Conservation (phyloP, 139 green algal genomes). For the Raphidocelis subcapitata region DNA sequence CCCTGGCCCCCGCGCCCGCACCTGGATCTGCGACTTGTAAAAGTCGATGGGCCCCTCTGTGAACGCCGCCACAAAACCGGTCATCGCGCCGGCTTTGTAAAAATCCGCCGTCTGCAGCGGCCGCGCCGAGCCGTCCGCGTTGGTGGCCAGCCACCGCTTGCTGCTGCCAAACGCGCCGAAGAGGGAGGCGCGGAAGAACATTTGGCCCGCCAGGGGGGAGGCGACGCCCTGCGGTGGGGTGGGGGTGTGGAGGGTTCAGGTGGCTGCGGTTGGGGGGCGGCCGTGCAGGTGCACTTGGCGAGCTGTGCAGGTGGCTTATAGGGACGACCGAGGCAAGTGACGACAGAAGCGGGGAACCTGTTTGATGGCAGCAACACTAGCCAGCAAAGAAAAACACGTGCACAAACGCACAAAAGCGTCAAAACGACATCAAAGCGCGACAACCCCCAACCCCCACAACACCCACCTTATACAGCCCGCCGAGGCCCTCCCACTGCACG, state of each 20-base stretch:
- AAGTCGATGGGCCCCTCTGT: slow-evolving; percentile 94
- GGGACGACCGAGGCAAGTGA: too few species aligned
- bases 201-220: slow-evolving; percentile 90
- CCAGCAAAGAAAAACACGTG: too few species aligned
- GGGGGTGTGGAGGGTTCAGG: too few species aligned
- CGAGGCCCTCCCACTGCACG: slow-evolving; percentile 85
- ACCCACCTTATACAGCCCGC: slow-evolving; percentile 89
- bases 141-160: slow-evolving; percentile 83
- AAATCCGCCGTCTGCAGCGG: slow-evolving; percentile 40
- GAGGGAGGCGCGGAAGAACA: slow-evolving; percentile 89
- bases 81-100: slow-evolving; percentile 75
- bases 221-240: slow-evolving; percentile 83
- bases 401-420: too few species aligned
- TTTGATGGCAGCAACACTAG: too few species aligned
- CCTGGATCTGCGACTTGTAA: slow-evolving; percentile 96
- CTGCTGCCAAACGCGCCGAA: slow-evolving; percentile 83
- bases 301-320: background rate
- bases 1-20: background rate
- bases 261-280: too few species aligned
- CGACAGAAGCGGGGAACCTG: background rate
- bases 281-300: too few species aligned
- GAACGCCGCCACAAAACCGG: slow-evolving; percentile 85
- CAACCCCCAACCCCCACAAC: too few species aligned
- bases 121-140: slow-evolving; percentile 68
- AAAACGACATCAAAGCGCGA: too few species aligned